Percentiles rank a stretch among this genome's conserved stretches.
These are phyloP conservation scores for Coemansia umbellata DNA, from an alignment of 192 early-diverging fungal genomes.

Conservation along the genomic window DNA sequence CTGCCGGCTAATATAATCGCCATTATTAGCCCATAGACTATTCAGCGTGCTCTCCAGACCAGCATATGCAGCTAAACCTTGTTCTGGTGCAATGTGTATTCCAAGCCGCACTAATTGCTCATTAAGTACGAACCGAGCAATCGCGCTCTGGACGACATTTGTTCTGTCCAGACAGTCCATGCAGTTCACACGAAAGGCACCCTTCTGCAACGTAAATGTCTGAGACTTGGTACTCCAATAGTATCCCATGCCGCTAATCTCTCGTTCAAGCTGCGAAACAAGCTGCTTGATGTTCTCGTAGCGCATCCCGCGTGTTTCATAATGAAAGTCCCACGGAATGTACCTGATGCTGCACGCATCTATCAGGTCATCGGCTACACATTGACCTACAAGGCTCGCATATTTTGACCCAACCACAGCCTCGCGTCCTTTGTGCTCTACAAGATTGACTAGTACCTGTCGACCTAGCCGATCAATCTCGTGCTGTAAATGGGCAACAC, in stretches of 20 bases:
- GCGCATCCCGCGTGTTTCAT: constrained; percentile 86
- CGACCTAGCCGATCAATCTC: constrained; percentile 54
- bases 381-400: constrained; percentile 51
- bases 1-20: constrained; percentile 71
- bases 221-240: constrained; percentile 27
- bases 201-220: constrained; percentile 40
- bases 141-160: constrained; percentile 79
- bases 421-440: constrained; percentile 67
- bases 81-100: constrained; percentile 61
- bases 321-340: constrained; percentile 93
- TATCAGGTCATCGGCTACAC: constrained; percentile 34
- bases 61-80: constrained; percentile 59
- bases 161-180: constrained; percentile 99
- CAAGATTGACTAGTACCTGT: constrained; percentile 61
- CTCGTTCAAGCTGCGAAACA: constrained; percentile 60
- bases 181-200: constrained; percentile 79
- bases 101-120: constrained; percentile 66
- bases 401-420: constrained; percentile 60
- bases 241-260: constrained; percentile 64
- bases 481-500: constrained; percentile 55
- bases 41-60: constrained; percentile 66
- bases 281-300: constrained; percentile 85
- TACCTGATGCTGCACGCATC: constrained; percentile 53
- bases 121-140: constrained; percentile 62
- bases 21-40: constrained; percentile 76